phyloP scores from a whole-genome alignment of 805 yeast species.

The Wickerhamiella siamensis region DNA sequence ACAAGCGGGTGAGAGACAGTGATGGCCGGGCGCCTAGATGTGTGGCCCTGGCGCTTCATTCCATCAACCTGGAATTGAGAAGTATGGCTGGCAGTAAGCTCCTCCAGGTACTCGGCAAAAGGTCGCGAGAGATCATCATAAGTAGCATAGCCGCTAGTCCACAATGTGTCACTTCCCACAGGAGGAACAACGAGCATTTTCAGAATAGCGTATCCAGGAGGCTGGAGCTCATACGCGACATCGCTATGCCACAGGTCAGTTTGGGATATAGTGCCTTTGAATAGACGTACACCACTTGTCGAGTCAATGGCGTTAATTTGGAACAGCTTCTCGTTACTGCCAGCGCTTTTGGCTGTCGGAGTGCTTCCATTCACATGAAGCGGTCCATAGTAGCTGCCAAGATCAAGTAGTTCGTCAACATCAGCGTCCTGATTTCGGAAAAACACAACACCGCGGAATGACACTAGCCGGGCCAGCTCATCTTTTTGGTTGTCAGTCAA shows the following conservation, averaged over 20 bases:
- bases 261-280: conserved; percentile 10
- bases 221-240: conserved; percentile 40
- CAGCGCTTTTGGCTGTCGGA: conserved; percentile 25
- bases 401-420: conserved; percentile 19
- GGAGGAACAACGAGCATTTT: conserved; percentile 33
- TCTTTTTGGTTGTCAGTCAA: conserved; percentile 32
- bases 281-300: conserved; percentile 2
- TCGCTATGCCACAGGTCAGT: conserved; percentile 36
- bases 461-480: conserved; percentile 33
- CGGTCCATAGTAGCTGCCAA: conserved; percentile 26
- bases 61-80: conserved; percentile 18
- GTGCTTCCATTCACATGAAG: conserved; percentile 35
- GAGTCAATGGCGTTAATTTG: not conserved
- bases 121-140: conserved; percentile 39
- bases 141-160: conserved; percentile 40
- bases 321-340: conserved; percentile 16
- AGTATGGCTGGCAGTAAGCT: conserved; percentile 25
- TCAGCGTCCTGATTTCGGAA: conserved; percentile 33
- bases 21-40: conserved; percentile 22
- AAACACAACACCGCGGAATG: conserved; percentile 38
- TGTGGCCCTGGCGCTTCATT: conserved; percentile 14
- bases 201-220: conserved; percentile 42
- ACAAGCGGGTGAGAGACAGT: conserved; percentile 45
- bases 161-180: conserved; percentile 37
- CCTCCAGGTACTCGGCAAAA: conserved; percentile 33